Evolutionary conservation across 306 rosid species (phyloP), one percentile per base, ranked within the genome.

Genomic region (Prinsepia uniflora): DNA sequence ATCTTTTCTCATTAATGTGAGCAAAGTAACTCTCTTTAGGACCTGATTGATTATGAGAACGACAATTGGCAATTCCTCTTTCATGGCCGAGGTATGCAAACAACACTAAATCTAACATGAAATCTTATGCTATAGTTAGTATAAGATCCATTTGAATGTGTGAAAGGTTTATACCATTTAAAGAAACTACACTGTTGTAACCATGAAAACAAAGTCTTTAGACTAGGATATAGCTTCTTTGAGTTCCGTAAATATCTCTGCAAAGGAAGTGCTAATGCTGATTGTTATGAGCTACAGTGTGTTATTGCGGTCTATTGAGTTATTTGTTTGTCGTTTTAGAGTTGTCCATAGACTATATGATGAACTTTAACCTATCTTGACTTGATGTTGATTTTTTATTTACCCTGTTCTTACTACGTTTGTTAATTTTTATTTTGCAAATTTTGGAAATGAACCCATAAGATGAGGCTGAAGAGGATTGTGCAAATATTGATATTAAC

Each of bases 371-470:
- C 43, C 43, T 12, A 11, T 24, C 4, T 57, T 48, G 58, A 47
- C 10, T 24, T 24, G 30, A 24, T 24, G 30, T 24, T 24, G 30
- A 24, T 24, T 24, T 24, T 48, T 47, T n/a, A 10, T 61, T 1
- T 10, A 54, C 60, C n/a, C 44, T 0, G 14, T 10, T 10, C 8
- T 69, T 19, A 65, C 6, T 15, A 24, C 15, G 2, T 22, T 41
- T 22, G 5, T 10, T 50, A 60, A 46, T 73, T 13, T 55, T 12
- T 55, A 10, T 15, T 52, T 36, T 80, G 39, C 68, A 94, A 97
- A 94, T 94, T 67, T 80, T 94, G 85, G 99, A 94, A 75, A 89
- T 94, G 99, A 87, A 94, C 70, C 97, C 99, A 10, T 96, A 91
- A 80, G 98, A 87, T 61, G 99, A 94, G 67, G 99, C n/a, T n/a